Evolutionary conservation across 2,329 filamentous ascomycete genomes (phyloP).

Genomic region (Fusarium annulatum): DNA sequence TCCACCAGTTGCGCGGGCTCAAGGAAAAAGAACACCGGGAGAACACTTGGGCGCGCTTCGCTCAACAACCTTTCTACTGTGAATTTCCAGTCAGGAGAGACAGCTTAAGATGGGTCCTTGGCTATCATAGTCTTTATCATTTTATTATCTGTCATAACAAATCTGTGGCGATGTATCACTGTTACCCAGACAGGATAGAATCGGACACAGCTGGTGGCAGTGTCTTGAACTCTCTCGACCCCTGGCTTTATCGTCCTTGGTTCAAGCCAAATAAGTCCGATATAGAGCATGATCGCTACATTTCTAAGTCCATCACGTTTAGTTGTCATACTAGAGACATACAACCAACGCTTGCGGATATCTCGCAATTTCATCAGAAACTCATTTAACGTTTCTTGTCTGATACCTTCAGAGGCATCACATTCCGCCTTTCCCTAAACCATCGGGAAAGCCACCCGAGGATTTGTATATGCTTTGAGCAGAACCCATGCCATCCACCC

Average conservation of each 20-base stretch:
- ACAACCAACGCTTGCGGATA: not conserved
- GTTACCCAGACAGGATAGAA: not conserved
- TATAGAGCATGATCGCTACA: not conserved
- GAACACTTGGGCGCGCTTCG: not conserved
- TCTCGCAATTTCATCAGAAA: not conserved
- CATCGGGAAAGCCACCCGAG: not conserved
- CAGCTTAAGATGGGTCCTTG: not conserved
- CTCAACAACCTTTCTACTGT: not conserved
- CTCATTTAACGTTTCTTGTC: not conserved
- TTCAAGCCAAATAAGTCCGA: conserved; percentile 3
- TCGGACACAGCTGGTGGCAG: not conserved
- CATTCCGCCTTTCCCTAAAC: not conserved
- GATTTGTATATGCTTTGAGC: not conserved
- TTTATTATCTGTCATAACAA: not conserved
- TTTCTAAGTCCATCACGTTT: not conserved
- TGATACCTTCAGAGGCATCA: not conserved
- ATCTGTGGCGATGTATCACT: not conserved
- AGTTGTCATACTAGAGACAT: no score
- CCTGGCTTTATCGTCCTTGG: conserved; percentile 16
- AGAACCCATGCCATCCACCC: not conserved
- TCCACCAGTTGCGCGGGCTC: not conserved
- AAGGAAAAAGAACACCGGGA: not conserved
- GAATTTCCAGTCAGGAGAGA: not conserved
- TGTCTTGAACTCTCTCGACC: not conserved
- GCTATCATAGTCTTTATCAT: not conserved